Base-by-base conservation (phyloP, 257 asterid genomes). In the Handroanthus guayacan region DNA sequence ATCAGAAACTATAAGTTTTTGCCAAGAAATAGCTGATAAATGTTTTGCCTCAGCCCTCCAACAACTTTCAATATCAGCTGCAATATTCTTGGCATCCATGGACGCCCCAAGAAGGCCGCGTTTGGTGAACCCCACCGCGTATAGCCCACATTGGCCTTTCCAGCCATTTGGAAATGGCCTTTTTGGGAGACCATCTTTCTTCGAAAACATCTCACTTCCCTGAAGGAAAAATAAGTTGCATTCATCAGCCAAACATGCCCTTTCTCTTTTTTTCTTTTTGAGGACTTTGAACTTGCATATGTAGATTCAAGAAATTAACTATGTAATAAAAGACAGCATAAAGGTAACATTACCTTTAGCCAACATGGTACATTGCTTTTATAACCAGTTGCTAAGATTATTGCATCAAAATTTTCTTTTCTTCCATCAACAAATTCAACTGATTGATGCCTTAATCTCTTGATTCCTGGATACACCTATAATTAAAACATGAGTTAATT, bases 61-160 rank as follows among this genome's bases (percentile, higher is more conserved):
- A 44, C 77, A 56, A 1, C 55, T 72, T 68, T 84, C 83, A 48
- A 94, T 85, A 66, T 94, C 97, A 4, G 82, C 78, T 47, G 95
- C 93, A 38, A 94, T 94, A 79, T 88, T 90, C 83, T 86, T 89
- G 2, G 99, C 97, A 81, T 94, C 99, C 80, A 92, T 85, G 81
- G 99, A 90, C 14, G 99, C 92, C 78, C 99, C 99, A 20, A 94
- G 97, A 79, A 94, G 90, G 57, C 99, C 99, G 79, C 99, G 97
- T 79, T 94, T 94, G 65, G 97, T 94, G 88, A 94, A 94, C 83
- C 98, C 98, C 79, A 92, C 98, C 2, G 97, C 93, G 71, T 94
- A 92, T 37, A 94, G 84, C 80, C 99, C 99, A 54, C 86, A 51
- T 62, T 92, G 87, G 1, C 99, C 99, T 84, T 94, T 94, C 98